Percentiles rank a stretch among this genome's conserved stretches.
Conservation (phyloP, 768 basidiomycete species). For the Boletus rubescentipes region DNA sequence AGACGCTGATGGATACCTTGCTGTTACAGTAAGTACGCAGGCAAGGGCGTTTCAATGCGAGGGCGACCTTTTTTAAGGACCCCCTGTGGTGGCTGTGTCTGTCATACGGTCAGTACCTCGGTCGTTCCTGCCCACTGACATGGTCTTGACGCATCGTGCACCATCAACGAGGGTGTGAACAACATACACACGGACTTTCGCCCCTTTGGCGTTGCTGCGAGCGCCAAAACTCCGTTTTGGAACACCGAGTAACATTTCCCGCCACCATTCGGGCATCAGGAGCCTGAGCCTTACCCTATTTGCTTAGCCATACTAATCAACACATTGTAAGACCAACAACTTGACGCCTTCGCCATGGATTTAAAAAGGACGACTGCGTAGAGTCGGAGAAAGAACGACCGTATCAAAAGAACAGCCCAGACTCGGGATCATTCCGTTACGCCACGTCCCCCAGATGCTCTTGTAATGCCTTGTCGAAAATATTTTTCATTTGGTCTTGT, state of each 20-base stretch:
- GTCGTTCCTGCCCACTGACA: slow-evolving; percentile 11
- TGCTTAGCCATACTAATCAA: not conserved
- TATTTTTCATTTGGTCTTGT: slow-evolving; percentile 62
- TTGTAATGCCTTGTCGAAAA: slow-evolving; percentile 68
- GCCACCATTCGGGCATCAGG: slow-evolving; percentile 31
- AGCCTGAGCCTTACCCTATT: slow-evolving; percentile 63
- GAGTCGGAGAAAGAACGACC: slow-evolving; percentile 22
- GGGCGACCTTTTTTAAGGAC: slow-evolving; percentile 6
- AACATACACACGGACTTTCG: slow-evolving; percentile 67
- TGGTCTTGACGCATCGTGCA: slow-evolving; percentile 70
- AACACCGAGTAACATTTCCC: slow-evolving; percentile 64
- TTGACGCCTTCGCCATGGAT: not conserved
- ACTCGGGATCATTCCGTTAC: slow-evolving; percentile 63
- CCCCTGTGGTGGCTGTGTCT: not conserved
- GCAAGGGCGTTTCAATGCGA: not conserved
- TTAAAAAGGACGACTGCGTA: slow-evolving; percentile 2
- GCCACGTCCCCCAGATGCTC: slow-evolving; percentile 71
- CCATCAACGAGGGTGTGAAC: slow-evolving; percentile 70
- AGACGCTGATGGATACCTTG: slow-evolving; percentile 12
- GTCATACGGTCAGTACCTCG: not conserved
- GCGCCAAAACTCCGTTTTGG: slow-evolving; percentile 74
- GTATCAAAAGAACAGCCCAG: slow-evolving; percentile 85
- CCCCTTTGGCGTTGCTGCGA: slow-evolving; percentile 70
- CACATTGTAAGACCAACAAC: not conserved
- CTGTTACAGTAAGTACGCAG: not conserved